Percentiles rank a stretch among this genome's conserved stretches.
Evolutionary conservation across 2,329 filamentous ascomycete genomes (phyloP).

Genomic region (Paecilomyces formosus): DNA sequence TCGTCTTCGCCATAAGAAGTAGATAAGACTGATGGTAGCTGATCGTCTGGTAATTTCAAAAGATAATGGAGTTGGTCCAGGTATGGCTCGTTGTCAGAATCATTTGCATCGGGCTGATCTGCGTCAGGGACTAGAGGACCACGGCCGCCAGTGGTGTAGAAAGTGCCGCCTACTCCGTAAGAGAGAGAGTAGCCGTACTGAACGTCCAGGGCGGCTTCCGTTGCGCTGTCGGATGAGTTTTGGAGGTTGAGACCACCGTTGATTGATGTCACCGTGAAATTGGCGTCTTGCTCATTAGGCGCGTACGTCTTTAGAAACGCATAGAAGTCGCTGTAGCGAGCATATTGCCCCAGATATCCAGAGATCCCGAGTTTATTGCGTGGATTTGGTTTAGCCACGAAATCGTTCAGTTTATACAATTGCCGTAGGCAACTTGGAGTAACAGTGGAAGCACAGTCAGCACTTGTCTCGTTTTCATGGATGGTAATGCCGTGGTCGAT

Average conservation of each 20-base stretch:
- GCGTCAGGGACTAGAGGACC: conserved; percentile 46
- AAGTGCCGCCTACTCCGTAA: conserved; percentile 47
- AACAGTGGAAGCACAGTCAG: conserved; percentile 33
- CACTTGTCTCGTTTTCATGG: conserved; percentile 13
- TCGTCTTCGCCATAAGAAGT: conserved; percentile 68
- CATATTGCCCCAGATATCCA: conserved; percentile 46
- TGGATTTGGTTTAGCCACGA: conserved; percentile 23
- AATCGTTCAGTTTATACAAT: conserved; percentile 43
- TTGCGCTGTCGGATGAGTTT: conserved; percentile 31
- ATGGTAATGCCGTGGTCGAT: conserved; percentile 11
- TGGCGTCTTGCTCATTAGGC: conserved; percentile 43
- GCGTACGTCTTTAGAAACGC: conserved; percentile 50
- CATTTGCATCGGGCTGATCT: conserved; percentile 28
- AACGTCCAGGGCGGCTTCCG: conserved; percentile 58
- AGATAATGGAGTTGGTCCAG: conserved; percentile 57
- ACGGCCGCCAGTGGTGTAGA: conserved; percentile 54
- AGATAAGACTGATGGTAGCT: conserved; percentile 56
- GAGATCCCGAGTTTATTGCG: conserved; percentile 39
- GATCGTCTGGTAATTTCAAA: conserved; percentile 43
- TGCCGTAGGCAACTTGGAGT: conserved; percentile 44
- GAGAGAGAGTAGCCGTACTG: conserved; percentile 53
- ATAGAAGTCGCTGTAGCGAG: conserved; percentile 48
- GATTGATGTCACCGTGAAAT: conserved; percentile 52
- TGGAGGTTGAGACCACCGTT: conserved; percentile 50
- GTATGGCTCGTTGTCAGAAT: conserved; percentile 59